Base-by-base conservation (phyloP, 2,329 filamentous ascomycete genomes). In the Ascochyta rabiei region DNA sequence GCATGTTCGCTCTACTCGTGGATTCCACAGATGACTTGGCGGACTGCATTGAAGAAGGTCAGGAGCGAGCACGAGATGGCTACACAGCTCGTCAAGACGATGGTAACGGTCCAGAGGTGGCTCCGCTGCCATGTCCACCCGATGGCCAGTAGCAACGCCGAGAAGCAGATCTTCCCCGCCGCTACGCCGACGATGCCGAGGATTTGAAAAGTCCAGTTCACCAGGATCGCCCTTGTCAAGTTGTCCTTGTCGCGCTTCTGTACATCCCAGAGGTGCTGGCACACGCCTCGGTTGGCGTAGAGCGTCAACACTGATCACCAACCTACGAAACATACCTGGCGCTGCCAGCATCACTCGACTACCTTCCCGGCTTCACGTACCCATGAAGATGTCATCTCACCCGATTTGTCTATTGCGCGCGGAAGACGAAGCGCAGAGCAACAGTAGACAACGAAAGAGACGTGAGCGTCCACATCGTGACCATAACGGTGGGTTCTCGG, bases 251-350 rank as follows among this genome's bases (percentile, higher is more conserved):
- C 50, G 18, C 43, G 37, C 18, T 53, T 33, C 10, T 47, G 16
- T 2, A 53, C 50, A 13, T 53, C 50, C 50, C 50, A 53, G 38
- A 47, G 31, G 12, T 53, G 50, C 43, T 47, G 43, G n/a, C 50
- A 53, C 4, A 43, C 50, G 6, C 50, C 50, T 13, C 50, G 50
- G 15, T 43, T 47, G 4, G 50, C 50, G n/a, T 53, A 53, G 13
- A 53, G n/a, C 3, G 50, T 53, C 23, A 53, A 35, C 4, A 38
- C 31, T 0, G n/a, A 4, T 9, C 43, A 53, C 50, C 50, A 53
- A 9, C 50, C 50, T 7, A 53, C 31, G 19, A 53, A 47, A 19
- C 50, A 53, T 9, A 18, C 37, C 43, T 53, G 24, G 24, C 24
- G 24, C 24, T 6, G 9, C 9, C 9, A 24, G 24, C 24, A 24